Evolutionary conservation across 352 stramenopile species (phyloP), one percentile per base, ranked within the genome.

Genomic region (Phytophthora melonis): DNA sequence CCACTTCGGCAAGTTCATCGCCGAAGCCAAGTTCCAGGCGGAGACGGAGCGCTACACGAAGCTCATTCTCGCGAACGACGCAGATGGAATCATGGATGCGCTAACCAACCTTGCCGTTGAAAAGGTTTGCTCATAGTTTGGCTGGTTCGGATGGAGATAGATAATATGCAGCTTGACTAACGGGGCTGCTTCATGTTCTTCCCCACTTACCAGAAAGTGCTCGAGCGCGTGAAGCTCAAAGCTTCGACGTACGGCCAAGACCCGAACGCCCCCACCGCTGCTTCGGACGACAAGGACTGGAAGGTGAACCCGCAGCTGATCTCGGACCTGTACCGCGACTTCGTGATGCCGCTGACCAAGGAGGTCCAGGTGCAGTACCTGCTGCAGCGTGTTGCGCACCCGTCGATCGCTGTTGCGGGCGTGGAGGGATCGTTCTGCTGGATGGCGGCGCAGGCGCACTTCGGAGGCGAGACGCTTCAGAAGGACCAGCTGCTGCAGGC

Each of bases 1-100:
- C 67, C 98, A 99, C 77, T 99, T 98, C 66, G 98, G 98, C 56
- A 99, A 99, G 74, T 99, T 99, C 79, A 98, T 99, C n/a, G 97
- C 97, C 0, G 90, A 96, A 68, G 97, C 92, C 78, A 99, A 99
- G 84, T 99, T 99, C 78, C 87, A 97, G 70, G 87, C 88, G 7
- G 90, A 95, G 76, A 90, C 90, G 4, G 87, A 97, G 64, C 87
- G 83, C 59, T 99, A 98, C 88, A 97, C 94, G 74, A 61, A 85
- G 67, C 82, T 99, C 67, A 98, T 99, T 45, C 80, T 81, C 18
- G 87, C 84, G 8, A 97, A 97, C 41, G 95, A 99, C 79, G 95
- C 94, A 2, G 79, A 93, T 2, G 98, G 98, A 19, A 98, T 99
- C 70, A 99, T 99, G 95, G 83, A 97, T 56, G 81, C 97, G 52